phyloP scores from a whole-genome alignment of 2,329 filamentous ascomycete species.

The Xylaria sp. region DNA sequence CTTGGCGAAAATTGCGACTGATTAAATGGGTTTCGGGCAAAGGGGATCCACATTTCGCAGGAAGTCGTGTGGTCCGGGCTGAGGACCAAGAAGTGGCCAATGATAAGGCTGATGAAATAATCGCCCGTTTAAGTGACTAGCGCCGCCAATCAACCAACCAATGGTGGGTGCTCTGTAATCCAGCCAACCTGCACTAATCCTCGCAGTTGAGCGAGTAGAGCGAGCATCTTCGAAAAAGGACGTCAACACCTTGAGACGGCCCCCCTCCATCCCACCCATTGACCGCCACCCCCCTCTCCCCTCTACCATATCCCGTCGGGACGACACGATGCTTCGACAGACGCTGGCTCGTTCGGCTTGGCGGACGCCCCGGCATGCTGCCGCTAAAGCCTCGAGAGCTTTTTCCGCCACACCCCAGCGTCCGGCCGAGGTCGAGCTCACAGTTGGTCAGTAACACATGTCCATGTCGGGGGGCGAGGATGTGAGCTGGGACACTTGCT shows the following conservation, averaged over 20 bases:
- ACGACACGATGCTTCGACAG: constrained; percentile 75
- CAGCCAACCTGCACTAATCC: constrained; percentile 12
- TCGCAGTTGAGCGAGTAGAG: constrained; percentile 11
- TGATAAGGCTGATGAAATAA: constrained; percentile 44
- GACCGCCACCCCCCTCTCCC: constrained; percentile 49
- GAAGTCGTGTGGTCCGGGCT: constrained; percentile 12
- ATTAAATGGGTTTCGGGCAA: constrained; percentile 8
- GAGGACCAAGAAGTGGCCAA: constrained; percentile 29
- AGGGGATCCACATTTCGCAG: background rate
- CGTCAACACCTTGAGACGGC: constrained; percentile 42
- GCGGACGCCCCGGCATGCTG: constrained; percentile 67
- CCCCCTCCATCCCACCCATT: constrained; percentile 37
- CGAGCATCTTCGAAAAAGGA: constrained; percentile 32
- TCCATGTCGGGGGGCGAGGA: constrained; percentile 33
- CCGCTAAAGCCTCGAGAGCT: constrained; percentile 72
- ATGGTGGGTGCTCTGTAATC: constrained; percentile 29
- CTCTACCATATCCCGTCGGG: constrained; percentile 60
- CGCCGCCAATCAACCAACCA: constrained; percentile 33
- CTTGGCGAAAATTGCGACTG: background rate
- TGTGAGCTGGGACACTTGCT: constrained; percentile 35
- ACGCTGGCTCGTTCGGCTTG: constrained; percentile 74
- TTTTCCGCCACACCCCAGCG: constrained; percentile 84
- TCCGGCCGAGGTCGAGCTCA: constrained; percentile 94
- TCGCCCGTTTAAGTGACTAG: constrained; percentile 44
- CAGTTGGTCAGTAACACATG: constrained; percentile 74